These are phyloP conservation scores for Priceomyces fermenticarens DNA, from an alignment of 805 yeast species.

Conservation along the genomic window DNA sequence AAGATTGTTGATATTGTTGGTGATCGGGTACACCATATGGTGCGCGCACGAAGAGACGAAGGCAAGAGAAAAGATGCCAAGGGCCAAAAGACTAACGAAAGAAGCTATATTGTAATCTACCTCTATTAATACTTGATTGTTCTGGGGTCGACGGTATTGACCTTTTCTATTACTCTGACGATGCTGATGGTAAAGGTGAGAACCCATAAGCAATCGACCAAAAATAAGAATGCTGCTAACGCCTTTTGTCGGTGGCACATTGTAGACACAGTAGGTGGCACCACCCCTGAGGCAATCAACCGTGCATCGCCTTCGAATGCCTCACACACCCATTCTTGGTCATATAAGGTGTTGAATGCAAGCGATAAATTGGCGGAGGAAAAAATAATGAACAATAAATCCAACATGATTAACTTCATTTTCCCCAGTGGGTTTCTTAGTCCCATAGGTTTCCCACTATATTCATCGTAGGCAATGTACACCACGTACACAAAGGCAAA, in stretches of 20 bases:
- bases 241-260: slow-evolving; percentile 80
- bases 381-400: slow-evolving; percentile 82
- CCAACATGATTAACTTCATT: slow-evolving; percentile 76
- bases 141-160: slow-evolving; percentile 16
- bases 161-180: slow-evolving; percentile 75
- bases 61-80: too few relatives aligned
- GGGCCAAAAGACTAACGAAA: too few relatives aligned
- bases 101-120: background rate
- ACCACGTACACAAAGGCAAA: slow-evolving; percentile 73
- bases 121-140: background rate
- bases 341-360: slow-evolving; percentile 79
- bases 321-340: slow-evolving; percentile 73
- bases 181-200: slow-evolving; percentile 80
- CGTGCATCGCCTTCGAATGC: slow-evolving; percentile 18
- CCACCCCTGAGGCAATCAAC: slow-evolving; percentile 15
- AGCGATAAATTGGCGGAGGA: slow-evolving; percentile 84
- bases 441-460: slow-evolving; percentile 88
- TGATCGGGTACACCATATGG: too few relatives aligned
- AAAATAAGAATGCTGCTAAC: slow-evolving; percentile 72
- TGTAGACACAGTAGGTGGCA: slow-evolving; percentile 36
- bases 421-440: slow-evolving; percentile 82
- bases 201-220: slow-evolving; percentile 80
- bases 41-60: too few relatives aligned
- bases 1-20: too few relatives aligned
- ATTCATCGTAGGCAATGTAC: slow-evolving; percentile 88